Conservation (phyloP, 1,284 basidiomycete genomes). For the Violaceomyces palustris region DNA sequence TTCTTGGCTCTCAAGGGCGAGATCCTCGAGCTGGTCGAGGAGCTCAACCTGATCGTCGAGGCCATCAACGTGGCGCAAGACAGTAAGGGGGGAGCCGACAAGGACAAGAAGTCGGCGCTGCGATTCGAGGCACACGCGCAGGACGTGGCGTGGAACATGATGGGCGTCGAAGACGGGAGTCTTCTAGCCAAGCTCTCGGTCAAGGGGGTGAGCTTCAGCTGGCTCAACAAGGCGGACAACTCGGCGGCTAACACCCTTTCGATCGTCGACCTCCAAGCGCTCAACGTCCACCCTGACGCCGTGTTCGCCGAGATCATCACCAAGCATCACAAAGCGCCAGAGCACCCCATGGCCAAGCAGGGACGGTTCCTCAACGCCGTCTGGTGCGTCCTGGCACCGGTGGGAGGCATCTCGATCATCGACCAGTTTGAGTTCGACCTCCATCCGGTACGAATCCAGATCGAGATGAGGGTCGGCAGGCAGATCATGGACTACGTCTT, state of each 20-base stretch:
- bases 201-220: constrained; percentile 71
- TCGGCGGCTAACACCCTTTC: constrained; percentile 75
- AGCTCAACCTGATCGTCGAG: constrained; percentile 81
- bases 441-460: constrained; percentile 68
- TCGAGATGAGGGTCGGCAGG: constrained; percentile 75
- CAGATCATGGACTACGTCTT: constrained; percentile 86
- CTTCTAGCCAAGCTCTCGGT: constrained; percentile 82
- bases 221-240: constrained; percentile 82
- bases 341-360: constrained; percentile 41
- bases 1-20: constrained; percentile 69
- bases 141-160: constrained; percentile 90
- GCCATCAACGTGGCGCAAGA: constrained; percentile 74
- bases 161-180: constrained; percentile 65
- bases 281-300: constrained; percentile 79
- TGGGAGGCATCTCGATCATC: constrained; percentile 88
- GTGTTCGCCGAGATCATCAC: constrained; percentile 83
- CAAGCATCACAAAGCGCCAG: constrained; percentile 55
- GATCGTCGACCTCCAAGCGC: constrained; percentile 71
- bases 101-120: constrained; percentile 72
- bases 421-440: constrained; percentile 75
- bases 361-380: constrained; percentile 41
- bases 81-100: constrained; percentile 54
- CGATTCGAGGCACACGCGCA: constrained; percentile 75
- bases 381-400: constrained; percentile 58
- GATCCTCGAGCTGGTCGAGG: constrained; percentile 68